Evolutionary conservation across 768 basidiomycete species (phyloP).

Genomic region (Nevesoporus exiguus): DNA sequence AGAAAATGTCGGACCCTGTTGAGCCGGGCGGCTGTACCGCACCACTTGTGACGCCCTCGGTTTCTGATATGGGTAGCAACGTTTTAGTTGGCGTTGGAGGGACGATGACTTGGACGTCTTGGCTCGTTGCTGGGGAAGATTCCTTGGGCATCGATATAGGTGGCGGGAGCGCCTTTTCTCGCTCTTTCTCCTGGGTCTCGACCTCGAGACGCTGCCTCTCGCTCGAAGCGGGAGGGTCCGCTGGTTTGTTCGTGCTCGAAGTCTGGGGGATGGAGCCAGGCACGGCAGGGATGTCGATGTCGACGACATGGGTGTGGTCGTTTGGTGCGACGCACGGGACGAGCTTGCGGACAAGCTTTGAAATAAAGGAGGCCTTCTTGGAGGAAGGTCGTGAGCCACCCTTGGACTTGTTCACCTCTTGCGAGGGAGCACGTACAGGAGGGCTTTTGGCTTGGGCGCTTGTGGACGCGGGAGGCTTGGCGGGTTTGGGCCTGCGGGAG

Average conservation of each 20-base stretch:
- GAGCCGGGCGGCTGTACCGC: slow-evolving; percentile 91
- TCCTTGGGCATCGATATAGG: slow-evolving; percentile 23
- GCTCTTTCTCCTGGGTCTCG: slow-evolving; percentile 33
- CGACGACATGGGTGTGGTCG: slow-evolving; percentile 41
- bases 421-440: slow-evolving; percentile 34
- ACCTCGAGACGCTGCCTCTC: slow-evolving; percentile 29
- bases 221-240: slow-evolving; percentile 19
- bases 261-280: slow-evolving; percentile 18
- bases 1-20: slow-evolving; percentile 44
- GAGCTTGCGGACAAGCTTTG: slow-evolving; percentile 56
- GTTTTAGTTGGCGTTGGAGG: slow-evolving; percentile 47
- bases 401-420: slow-evolving; percentile 34
- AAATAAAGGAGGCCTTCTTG: slow-evolving; percentile 53
- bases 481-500: slow-evolving; percentile 27
- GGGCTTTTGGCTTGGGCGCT: slow-evolving; percentile 26
- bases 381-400: slow-evolving; percentile 32
- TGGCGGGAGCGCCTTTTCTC: slow-evolving; percentile 32
- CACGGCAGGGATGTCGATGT: slow-evolving; percentile 34
- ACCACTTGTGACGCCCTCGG: slow-evolving; percentile 86
- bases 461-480: slow-evolving; percentile 16
- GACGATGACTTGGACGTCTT: slow-evolving; percentile 39
- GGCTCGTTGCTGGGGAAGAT: slow-evolving; percentile 13
- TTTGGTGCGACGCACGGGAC: slow-evolving; percentile 65
- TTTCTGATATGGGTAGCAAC: slow-evolving; percentile 63
- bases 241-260: slow-evolving; percentile 19